Evolutionary conservation across 2,329 filamentous ascomycete genomes (phyloP), one percentile per base, ranked within the genome.

Genomic region (Fusarium camptoceras): DNA sequence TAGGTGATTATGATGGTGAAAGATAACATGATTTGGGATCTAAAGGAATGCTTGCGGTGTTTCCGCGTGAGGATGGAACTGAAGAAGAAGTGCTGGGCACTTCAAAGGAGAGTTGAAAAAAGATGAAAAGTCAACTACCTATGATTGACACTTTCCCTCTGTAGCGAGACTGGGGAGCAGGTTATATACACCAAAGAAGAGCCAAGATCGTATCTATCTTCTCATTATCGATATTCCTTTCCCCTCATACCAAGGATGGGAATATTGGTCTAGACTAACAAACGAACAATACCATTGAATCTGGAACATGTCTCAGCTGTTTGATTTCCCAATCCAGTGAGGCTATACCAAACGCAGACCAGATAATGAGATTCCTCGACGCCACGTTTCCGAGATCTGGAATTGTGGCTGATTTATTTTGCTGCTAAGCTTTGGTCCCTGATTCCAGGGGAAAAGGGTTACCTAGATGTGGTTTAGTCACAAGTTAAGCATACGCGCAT

Each of bases 1-100:
- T 76, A 75, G 34, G 79, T 67, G 27, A 79, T 78, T 47, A 49
- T 65, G 48, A 54, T 10, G 18, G 24, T 18, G 7, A 39, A 20
- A 18, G 30, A 28, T 6, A 14, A 10, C 42, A 22, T 22, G 25
- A 30, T 50, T 49, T 28, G 14, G 15, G 18, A 22, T 9, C 7
- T 18, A 58, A 61, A 41, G 46, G 55, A 60, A 22, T 57, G 55
- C 8, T 34, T 14, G 46, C 63, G 50, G 58, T 61, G 64, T 24
- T 55, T 3, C 67, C 68, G 68, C 59, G 60, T 24, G 14, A 6
- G 14, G 41, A 20, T 31, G 14, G 16, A 28, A 15, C 3, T 15
- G 7, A 18, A 16, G 14, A 34, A 47, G n/a, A 6, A 28, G 44
- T 55, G 43, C 28, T 5, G 11, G 44, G 25, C 15, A 42, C 62